Conservation (phyloP, 106 monocot genomes). For the Allium cepa region DNA sequence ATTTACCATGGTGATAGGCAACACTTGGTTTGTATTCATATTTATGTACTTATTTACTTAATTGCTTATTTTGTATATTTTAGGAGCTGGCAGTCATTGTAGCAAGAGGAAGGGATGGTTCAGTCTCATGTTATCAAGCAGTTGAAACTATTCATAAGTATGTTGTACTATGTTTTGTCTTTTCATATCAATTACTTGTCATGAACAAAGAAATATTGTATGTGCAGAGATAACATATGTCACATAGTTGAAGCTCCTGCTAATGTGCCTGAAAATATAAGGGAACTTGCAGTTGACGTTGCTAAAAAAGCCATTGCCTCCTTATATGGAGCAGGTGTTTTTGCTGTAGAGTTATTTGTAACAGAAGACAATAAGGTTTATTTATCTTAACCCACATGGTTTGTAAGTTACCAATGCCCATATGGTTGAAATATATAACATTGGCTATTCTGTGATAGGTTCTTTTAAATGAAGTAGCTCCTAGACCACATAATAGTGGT, state of each 20-base stretch:
- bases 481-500: conserved; percentile 86
- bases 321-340: conserved; percentile 87
- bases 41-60: neutral
- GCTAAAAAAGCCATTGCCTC: conserved; percentile 74
- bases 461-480: conserved; percentile 95
- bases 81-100: conserved; percentile 95
- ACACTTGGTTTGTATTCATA: no score
- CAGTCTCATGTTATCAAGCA: conserved; percentile 68
- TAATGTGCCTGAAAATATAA: conserved; percentile 57
- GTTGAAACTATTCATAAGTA: conserved; percentile 97
- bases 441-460: conserved; percentile 30
- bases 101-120: conserved; percentile 72
- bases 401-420: neutral
- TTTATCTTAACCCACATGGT: neutral
- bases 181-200: neutral
- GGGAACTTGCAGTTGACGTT: conserved; percentile 45
- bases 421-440: conserved; percentile 20
- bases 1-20: no score
- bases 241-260: conserved; percentile 98
- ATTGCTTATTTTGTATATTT: conserved; percentile 1
- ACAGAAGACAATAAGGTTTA: conserved; percentile 43
- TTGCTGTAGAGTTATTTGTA: conserved; percentile 91
- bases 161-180: conserved; percentile 2
- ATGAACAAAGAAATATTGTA: neutral
- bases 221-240: conserved; percentile 82